A percentile compares a stretch with the other conserved stretches of the same genome.
Conservation (phyloP, 345 rosid species). For the Lagerstroemia speciosa region DNA sequence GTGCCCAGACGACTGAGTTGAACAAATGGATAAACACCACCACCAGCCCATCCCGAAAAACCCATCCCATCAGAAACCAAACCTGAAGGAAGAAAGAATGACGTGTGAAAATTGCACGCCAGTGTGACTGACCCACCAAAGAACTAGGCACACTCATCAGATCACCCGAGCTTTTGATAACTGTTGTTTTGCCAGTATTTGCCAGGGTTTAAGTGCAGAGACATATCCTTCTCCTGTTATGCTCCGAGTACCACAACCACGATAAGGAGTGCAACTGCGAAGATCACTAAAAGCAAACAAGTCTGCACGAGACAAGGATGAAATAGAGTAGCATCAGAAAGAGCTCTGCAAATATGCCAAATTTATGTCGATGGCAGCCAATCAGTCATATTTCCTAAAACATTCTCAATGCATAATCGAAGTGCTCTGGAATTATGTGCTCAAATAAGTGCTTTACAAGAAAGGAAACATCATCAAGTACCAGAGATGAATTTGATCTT, state of each 20-base stretch:
- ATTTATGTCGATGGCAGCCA: not conserved
- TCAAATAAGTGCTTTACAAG: not conserved
- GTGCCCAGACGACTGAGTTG: not conserved
- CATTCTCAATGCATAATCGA: not conserved
- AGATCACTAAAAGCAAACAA: constrained; percentile 85
- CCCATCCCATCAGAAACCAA: not conserved
- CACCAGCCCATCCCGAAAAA: not conserved
- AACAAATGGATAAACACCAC: not conserved
- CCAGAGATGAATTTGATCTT: constrained; percentile 86
- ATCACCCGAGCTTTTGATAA: not conserved
- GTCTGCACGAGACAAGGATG: constrained; percentile 28
- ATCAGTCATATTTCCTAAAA: not conserved
- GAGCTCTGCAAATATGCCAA: not conserved
- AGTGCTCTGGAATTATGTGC: not conserved
- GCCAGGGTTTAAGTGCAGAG: not conserved
- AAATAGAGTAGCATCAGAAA: not conserved
- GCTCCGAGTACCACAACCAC: constrained; percentile 67
- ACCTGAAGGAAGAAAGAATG: not conserved
- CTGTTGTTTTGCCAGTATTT: not conserved
- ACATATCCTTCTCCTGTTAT: constrained; percentile 16
- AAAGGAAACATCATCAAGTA: constrained; percentile 17
- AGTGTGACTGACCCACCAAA: not conserved
- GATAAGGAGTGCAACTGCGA: constrained; percentile 68
- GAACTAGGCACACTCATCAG: not conserved
- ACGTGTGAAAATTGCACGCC: not conserved